Conservation (phyloP, 202 grass and related monocot genomes). For the Hordeum pubiflorum region DNA sequence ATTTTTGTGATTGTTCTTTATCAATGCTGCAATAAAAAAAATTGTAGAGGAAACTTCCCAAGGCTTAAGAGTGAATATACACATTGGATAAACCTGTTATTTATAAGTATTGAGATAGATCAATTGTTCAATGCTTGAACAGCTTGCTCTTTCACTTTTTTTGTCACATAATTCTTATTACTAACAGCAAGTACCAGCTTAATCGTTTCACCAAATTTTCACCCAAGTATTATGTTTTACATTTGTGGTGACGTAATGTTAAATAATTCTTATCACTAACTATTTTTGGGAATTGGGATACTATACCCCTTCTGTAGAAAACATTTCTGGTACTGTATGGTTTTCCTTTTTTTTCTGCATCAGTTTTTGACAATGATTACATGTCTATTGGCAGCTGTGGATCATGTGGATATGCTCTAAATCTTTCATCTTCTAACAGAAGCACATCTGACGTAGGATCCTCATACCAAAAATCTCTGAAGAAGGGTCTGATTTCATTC, state of each 20-base stretch:
- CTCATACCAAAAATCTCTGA: conserved; percentile 51
- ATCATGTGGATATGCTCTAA: conserved; percentile 57
- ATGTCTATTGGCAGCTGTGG: conserved; percentile 46
- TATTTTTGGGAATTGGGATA: background rate
- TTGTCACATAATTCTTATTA: background rate
- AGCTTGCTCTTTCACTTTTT: background rate
- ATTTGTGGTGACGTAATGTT: background rate
- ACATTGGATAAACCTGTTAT: background rate
- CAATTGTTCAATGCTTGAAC: background rate
- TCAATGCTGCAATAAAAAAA: background rate
- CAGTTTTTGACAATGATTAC: conserved; percentile 26
- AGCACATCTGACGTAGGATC: conserved; percentile 46
- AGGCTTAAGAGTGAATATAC: background rate
- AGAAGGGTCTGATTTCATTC: conserved; percentile 53
- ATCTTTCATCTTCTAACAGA: conserved; percentile 55
- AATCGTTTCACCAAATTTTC: background rate
- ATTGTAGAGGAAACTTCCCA: background rate
- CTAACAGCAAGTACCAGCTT: background rate
- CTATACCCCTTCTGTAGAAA: background rate
- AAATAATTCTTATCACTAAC: background rate
- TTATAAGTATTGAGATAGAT: background rate
- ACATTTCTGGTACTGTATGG: background rate
- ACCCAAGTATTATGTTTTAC: background rate
- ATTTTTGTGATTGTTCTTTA: background rate
- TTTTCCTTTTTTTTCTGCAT: background rate